Base-by-base conservation (phyloP, 345 rosid species). In the Eucalyptus decipiens region DNA sequence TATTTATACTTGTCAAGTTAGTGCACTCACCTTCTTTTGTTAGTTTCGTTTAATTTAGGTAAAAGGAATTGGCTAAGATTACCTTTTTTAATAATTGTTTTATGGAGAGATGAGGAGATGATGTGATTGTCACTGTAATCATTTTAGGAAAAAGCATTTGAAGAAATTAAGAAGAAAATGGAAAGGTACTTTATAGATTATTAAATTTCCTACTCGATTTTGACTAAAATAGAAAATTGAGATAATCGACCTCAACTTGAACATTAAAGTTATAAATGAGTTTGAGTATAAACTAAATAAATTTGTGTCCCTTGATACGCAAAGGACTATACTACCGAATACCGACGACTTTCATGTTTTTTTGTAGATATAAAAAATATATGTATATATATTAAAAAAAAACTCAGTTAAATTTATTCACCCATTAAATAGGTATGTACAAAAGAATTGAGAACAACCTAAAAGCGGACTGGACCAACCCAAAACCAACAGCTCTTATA, bases 321-420 rank as follows among this genome's bases (percentile, higher is more conserved):
- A 65, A n/a, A 15, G 76, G 11, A 65, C 19, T 7, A 15, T 16
- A 8, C 76, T n/a, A 65, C 76, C 76, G 7, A n/a, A n/a, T n/a
- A 15, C 9, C 3, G 2, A 16, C 0, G 6, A 7, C 19, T 65
- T n/a, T 4, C 21, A 1, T n/a, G 21, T 21, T n/a, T 65, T 16
- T 65, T n/a, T n/a, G 37, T 65, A n/a, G 2, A 65, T 16, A 15
- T n/a, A 4, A 15, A 65, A 65, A 15, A 65, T n/a, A 30, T n/a
- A 15, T 6, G 5, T n/a, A 14, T 15, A 60, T 30, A 7, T 52
- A 19, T 19, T 19, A 19, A 7, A 15, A 3, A 65, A 15, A 65
- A n/a, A 0, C 3, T 65, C 3, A 0, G 0, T n/a, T 65, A 65
- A 65, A 30, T 65, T 14, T 32, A 65, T 60, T 60, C 9, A 8